These are phyloP conservation scores for Staphylotrichum tortipilum DNA, from an alignment of 495 filamentous ascomycete genomes.

Conservation along the genomic window DNA sequence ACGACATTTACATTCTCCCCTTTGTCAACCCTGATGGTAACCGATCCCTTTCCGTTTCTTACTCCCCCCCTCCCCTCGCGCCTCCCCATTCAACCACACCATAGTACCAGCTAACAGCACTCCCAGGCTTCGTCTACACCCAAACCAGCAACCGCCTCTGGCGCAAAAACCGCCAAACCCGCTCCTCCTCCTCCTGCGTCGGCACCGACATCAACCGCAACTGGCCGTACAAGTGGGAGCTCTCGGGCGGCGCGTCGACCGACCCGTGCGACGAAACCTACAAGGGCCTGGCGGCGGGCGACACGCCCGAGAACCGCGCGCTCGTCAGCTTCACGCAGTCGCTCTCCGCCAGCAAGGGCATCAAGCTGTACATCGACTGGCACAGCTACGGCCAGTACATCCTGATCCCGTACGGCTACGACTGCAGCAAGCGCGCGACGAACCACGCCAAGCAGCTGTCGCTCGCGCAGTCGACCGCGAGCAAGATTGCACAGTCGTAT, in stretches of 20 bases:
- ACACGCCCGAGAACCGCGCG: slow-evolving; percentile 43
- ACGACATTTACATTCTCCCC: slow-evolving; percentile 56
- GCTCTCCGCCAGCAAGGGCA: slow-evolving; percentile 34
- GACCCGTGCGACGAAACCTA: slow-evolving; percentile 48
- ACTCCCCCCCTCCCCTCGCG: too few relatives aligned
- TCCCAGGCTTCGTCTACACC: slow-evolving; percentile 49
- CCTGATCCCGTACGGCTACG: slow-evolving; percentile 28
- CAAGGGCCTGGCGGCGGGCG: slow-evolving; percentile 38
- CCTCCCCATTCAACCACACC: too few relatives aligned
- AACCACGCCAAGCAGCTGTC: slow-evolving; percentile 41
- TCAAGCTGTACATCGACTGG: slow-evolving; percentile 54
- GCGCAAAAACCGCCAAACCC: slow-evolving; percentile 54
- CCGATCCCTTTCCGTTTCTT: too few relatives aligned
- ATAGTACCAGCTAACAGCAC: background rate
- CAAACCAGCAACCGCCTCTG: slow-evolving; percentile 52
- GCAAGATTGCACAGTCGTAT: slow-evolving; percentile 37
- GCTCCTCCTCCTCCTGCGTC: slow-evolving; percentile 36
- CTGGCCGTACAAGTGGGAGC: slow-evolving; percentile 48
- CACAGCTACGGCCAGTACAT: slow-evolving; percentile 49
- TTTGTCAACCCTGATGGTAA: slow-evolving; percentile 56
- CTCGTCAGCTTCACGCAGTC: slow-evolving; percentile 33
- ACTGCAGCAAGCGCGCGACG: slow-evolving; percentile 28
- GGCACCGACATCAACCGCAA: slow-evolving; percentile 59
- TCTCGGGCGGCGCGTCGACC: slow-evolving; percentile 42
- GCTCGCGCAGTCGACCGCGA: slow-evolving; percentile 32